A percentile compares a stretch with the other conserved stretches of the same genome.
Evolutionary conservation across 2,329 filamentous ascomycete genomes (phyloP).

Genomic region (Exophiala xenobiotica): DNA sequence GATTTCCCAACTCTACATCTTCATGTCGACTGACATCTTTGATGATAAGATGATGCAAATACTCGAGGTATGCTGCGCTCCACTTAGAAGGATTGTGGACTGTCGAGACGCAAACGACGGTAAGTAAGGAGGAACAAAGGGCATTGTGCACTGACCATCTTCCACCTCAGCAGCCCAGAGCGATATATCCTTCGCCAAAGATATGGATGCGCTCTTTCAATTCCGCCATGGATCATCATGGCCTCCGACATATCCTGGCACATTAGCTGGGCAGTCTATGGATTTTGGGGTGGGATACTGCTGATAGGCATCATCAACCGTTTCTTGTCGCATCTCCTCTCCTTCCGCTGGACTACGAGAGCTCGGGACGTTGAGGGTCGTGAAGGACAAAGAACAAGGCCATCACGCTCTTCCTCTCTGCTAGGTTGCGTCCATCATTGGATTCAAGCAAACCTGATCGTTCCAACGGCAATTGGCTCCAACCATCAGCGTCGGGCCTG

Average conservation of each 20-base stretch:
- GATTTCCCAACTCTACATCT: no score
- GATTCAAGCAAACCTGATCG: slow-evolving; percentile 41
- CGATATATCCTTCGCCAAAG: background rate
- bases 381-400: background rate
- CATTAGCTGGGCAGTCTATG: no score
- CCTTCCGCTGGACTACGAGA: no score
- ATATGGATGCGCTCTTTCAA: background rate
- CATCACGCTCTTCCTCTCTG: background rate
- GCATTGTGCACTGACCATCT: background rate
- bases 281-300: no score
- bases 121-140: background rate
- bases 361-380: slow-evolving; percentile 23
- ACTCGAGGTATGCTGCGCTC: no score
- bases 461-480: slow-evolving; percentile 45
- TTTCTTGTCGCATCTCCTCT: background rate
- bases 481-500: slow-evolving; percentile 43
- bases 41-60: no score
- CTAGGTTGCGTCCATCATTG: slow-evolving; percentile 32
- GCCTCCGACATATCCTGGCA: background rate
- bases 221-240: background rate
- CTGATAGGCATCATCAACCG: background rate
- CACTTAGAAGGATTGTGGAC: no score
- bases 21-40: no score
- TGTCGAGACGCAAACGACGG: background rate
- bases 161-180: background rate